Base-by-base conservation (phyloP, 2,329 filamentous ascomycete genomes). In the Phoma sp. region DNA sequence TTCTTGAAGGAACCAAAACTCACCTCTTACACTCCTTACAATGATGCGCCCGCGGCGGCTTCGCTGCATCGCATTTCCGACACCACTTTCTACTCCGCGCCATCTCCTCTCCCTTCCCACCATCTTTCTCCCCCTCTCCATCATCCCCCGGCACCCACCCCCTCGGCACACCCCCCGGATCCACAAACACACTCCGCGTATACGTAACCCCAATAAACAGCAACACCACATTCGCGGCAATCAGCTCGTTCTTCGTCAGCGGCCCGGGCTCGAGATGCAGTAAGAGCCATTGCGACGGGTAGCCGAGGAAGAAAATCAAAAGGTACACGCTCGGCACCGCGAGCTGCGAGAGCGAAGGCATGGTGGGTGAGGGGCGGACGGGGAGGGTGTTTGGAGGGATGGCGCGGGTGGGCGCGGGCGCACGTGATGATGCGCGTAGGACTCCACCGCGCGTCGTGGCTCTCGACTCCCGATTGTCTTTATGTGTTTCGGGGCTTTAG, bases 1-100 rank as follows among this genome's bases (percentile, higher is more conserved):
- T 15, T 33, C 12, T 33, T 13, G 8, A 35, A 3, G 9, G 17
- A 19, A 17, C 17, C 6, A 1, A 6, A 35, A n/a, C 32, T 43
- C 64, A 72, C 85, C 88, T 85, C 61, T 80, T 80, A 77, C 91
- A 96, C 63, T 85, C 84, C 60, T 87, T 88, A 77, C 91, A 96
- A 79, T 96, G 91, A 80, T 95, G 91, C 1, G 90, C 85, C 61
- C 91, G 81, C 0, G 88, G 86, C 1, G 91, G 90, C 69, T 95
- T 95, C 12, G 85, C 85, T 31, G 85, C 83, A 43, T 84, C 78
- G 74, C 91, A 96, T 74, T 90, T 92, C 62, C 84, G 84, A 77
- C 91, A 96, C 89, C 89, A 94, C 56, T 80, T 77, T 55, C 76
- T 67, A 37, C 62, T 74, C 55, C 75, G 64, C n/a, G 50, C 48